A percentile compares a stretch with the other conserved stretches of the same genome.
Conservation (phyloP, 345 rosid genomes). For the Heritiera littoralis region DNA sequence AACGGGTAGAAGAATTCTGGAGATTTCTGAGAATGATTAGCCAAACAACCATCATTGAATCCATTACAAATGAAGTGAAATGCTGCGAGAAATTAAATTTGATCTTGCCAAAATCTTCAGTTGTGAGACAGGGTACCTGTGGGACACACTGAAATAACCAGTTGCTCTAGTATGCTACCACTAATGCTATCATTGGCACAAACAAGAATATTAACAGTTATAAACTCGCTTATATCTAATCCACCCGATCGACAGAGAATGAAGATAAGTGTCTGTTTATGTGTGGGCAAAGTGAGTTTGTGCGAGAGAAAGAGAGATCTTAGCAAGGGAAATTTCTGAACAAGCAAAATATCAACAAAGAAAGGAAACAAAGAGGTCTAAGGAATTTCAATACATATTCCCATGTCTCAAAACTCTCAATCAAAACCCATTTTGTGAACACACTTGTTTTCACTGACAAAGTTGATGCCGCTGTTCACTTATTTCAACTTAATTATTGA, state of each 20-base stretch:
- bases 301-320: neutral
- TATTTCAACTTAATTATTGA: neutral
- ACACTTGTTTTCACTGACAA: neutral
- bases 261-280: neutral
- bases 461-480: neutral
- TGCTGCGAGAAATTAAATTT: neutral
- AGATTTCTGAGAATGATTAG: constrained; percentile 8
- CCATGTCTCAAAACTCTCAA: neutral
- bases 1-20: neutral
- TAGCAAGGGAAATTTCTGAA: neutral
- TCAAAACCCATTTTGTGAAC: neutral
- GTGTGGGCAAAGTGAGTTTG: neutral
- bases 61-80: neutral
- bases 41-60: neutral
- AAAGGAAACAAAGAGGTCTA: neutral
- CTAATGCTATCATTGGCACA: neutral
- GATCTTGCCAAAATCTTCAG: neutral
- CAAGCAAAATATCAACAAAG: neutral
- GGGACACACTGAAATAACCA: too few relatives aligned
- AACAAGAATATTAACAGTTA: neutral
- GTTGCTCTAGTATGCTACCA: neutral
- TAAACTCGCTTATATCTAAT: neutral
- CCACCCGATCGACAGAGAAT: too few relatives aligned
- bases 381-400: neutral
- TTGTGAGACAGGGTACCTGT: too few relatives aligned